phyloP scores from a whole-genome alignment of 148 eudicot species.

The Polygonum aviculare region DNA sequence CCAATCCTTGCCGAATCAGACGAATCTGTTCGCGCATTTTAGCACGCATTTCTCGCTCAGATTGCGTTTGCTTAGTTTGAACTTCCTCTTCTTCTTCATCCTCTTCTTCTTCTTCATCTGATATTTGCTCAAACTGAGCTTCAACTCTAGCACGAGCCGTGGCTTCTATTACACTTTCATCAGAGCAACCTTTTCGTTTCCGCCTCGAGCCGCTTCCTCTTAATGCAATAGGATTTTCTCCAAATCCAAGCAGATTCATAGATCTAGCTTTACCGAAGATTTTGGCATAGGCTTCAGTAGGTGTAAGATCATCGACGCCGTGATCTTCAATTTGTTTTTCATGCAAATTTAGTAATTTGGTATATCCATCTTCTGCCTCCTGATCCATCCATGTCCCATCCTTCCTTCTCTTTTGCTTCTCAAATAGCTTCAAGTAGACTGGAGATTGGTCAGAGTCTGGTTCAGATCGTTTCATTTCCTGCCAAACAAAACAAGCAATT shows the following conservation, averaged over 20 bases:
- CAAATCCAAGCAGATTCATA: neutral
- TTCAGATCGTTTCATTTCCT: neutral
- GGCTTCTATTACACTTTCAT: neutral
- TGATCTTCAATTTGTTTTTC: neutral
- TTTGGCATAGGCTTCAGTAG: neutral
- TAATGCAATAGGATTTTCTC: slow-evolving; percentile 12
- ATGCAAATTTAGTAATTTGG: slow-evolving; percentile 1
- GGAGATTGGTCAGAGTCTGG: neutral
- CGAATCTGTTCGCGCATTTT: slow-evolving; percentile 2
- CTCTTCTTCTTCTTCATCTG: neutral
- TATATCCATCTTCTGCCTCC: slow-evolving; percentile 8
- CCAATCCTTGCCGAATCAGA: neutral
- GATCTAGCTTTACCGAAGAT: neutral
- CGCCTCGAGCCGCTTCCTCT: neutral
- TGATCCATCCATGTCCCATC: neutral
- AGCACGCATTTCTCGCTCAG: neutral
- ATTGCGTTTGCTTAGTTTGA: neutral
- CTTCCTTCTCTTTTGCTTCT: neutral
- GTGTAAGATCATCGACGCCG: neutral
- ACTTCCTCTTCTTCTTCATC: neutral
- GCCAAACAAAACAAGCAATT: neutral
- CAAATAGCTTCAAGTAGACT: neutral
- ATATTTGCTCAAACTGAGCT: neutral
- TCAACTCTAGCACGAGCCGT: neutral
- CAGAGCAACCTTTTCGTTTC: neutral